Evolutionary conservation across 352 stramenopile genomes (phyloP), one percentile per base, ranked within the genome.

Genomic region (Phytopythium cucurbitacearum): DNA sequence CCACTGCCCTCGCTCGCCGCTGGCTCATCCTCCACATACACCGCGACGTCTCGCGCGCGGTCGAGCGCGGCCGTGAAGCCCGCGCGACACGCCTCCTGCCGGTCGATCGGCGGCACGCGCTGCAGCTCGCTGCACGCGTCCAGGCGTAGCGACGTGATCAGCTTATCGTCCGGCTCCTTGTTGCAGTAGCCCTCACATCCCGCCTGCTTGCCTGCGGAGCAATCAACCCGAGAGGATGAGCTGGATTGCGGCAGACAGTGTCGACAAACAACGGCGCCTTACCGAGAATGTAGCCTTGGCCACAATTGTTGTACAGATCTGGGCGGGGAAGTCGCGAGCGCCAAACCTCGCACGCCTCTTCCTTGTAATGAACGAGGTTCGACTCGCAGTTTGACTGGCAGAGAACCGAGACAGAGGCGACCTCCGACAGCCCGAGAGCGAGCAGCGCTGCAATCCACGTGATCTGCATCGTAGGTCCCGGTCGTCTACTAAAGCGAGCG

Each of bases 301-400:
- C 62, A 56, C 71, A 82, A 55, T 74, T 64, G 40, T 71, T 75
- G 61, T 73, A 82, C 57, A 82, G 64, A 39, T 82, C 71, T 1
- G 69, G 71, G n/a, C 71, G 69, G 0, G 71, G 71, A 15, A 82
- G 66, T 8, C 48, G 62, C 40, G 76, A 65, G 37, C 71, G 64
- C 66, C 71, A 82, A 35, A 65, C 65, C 43, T 70, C 46, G 42
- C 69, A 82, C 34, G 65, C 66, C 3, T 65, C 38, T 39, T 77
- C 66, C 15, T 69, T 65, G 51, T 64, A 62, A 54, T 67, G 62
- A 51, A 79, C 67, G 21, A 82, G 63, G 48, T 77, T 59, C 5
- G 69, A 69, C 48, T 75, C 60, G 48, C 71, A 82, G 16, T 41
- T 50, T 0, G 71, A 71, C 44, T 59, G 42, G 58, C 71, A 81